Evolutionary conservation across 1,284 basidiomycete species (phyloP).

Genomic region (Veloboletus limbatus): DNA sequence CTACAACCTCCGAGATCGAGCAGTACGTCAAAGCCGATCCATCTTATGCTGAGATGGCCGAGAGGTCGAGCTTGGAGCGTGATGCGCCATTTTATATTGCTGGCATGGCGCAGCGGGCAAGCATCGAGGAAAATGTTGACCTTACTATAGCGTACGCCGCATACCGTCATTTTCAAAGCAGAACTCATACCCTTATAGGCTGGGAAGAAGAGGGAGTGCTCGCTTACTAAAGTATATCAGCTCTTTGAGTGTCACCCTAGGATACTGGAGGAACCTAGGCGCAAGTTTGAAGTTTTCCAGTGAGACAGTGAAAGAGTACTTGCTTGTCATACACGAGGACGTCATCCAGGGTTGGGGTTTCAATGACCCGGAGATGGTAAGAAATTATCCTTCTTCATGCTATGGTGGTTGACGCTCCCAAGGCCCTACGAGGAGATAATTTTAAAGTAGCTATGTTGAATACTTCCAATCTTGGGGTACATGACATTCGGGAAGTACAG

Average conservation of each 20-base stretch:
- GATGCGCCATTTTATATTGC: neutral
- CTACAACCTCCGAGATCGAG: neutral
- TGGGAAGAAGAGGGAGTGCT: neutral
- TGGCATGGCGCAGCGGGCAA: conserved; percentile 1
- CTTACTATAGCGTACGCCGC: neutral
- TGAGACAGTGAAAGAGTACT: neutral
- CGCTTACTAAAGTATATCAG: neutral
- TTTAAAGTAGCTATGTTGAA: neutral
- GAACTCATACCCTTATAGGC: neutral
- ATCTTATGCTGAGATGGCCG: neutral
- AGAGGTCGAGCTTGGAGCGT: neutral
- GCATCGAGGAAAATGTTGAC: neutral
- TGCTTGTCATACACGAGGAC: neutral
- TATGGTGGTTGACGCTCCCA: neutral
- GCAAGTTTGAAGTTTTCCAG: neutral
- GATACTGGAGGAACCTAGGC: neutral
- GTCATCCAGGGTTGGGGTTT: neutral
- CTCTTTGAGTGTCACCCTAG: neutral
- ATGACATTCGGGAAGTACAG: too few species aligned
- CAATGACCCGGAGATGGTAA: neutral
- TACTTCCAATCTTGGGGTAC: too few species aligned
- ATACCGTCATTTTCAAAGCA: neutral
- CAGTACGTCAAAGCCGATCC: neutral
- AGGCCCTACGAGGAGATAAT: neutral
- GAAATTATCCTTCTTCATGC: neutral